These are phyloP conservation scores for Mycena venus DNA, from an alignment of 768 basidiomycete species.

Conservation along the genomic window DNA sequence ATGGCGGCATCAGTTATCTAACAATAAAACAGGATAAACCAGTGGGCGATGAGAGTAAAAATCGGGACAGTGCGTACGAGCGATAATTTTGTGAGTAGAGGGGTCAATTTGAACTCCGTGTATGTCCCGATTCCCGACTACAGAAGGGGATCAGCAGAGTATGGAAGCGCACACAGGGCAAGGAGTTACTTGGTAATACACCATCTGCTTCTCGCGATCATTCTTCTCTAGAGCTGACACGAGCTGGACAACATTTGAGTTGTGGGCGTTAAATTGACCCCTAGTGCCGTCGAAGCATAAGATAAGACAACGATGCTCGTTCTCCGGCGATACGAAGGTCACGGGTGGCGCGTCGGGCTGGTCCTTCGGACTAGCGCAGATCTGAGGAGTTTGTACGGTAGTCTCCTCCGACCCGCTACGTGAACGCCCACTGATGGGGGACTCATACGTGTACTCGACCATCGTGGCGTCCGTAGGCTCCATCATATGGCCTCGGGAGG, in stretches of 20 bases:
- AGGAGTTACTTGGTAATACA: slow-evolving; percentile 65
- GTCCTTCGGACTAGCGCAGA: no score
- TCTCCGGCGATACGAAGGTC: slow-evolving; percentile 53
- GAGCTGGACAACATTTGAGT: slow-evolving; percentile 68
- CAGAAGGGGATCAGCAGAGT: slow-evolving; percentile 13
- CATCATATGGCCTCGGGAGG: not conserved
- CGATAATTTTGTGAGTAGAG: slow-evolving; percentile 50
- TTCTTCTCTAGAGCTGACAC: slow-evolving; percentile 67
- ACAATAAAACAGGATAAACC: not conserved
- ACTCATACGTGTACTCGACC: not conserved
- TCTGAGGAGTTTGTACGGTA: not conserved
- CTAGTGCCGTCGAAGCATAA: slow-evolving; percentile 73
- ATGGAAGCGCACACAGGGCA: not conserved
- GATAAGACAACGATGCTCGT: slow-evolving; percentile 57
- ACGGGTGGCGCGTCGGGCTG: not conserved
- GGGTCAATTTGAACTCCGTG: slow-evolving; percentile 52
- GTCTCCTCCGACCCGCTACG: not conserved
- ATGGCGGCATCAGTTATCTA: slow-evolving; percentile 64
- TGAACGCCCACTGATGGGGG: not conserved
- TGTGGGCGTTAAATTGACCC: slow-evolving; percentile 65
- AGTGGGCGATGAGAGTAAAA: not conserved
- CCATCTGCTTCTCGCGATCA: slow-evolving; percentile 65
- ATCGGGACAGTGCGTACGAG: slow-evolving; percentile 45
- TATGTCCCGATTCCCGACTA: slow-evolving; percentile 70
- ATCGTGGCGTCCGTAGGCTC: not conserved